Evolutionary conservation across 2,329 filamentous ascomycete genomes (phyloP), one percentile per base, ranked within the genome.

Genomic region (Talaromyces sp.): DNA sequence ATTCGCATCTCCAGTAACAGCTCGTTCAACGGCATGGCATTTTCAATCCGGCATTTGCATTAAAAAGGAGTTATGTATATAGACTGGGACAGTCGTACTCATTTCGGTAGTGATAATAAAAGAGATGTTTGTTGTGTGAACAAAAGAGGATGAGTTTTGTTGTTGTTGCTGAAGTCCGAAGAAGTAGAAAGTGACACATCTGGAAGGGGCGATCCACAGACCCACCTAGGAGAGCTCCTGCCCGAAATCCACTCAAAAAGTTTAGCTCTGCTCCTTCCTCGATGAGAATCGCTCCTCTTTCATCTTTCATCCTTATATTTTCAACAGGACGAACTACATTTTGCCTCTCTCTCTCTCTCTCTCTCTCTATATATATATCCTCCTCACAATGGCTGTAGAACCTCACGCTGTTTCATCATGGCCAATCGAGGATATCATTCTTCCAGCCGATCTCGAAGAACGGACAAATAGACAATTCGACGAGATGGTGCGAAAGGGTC

Each of bases 401-500:
- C 7, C 22, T 9, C 39, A 46, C 15, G 31, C 28, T 21, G 9
- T 19, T 9, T 28, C 33, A 22, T 31, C 54, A 48, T 41, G 25
- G n/a, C n/a, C 41, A 39, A 35, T 50, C 35, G 53, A 60, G 28
- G 54, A 60, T 19, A 57, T 57, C 22, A 25, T 45, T 25, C 59
- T 60, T 41, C 40, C 68, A 60, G 22, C 62, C 53, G 62, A 75
- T 63, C 58, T 75, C 63, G 50, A 74, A 61, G 9, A 48, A 11
- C 51, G 28, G 22, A 63, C 60, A 15, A 52, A 61, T 25, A 54
- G 39, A 2, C 61, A 59, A 55, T 67, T 67, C 56, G 65, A 67
- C 46, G 58, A 63, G 5, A 56, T 64, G 50, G 63, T 66, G 33
- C 25, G 54, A 25, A 60, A 54, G 22, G 62, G 63, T 33, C 57